Evolutionary conservation across 2,329 filamentous ascomycete genomes (phyloP).

Genomic region (Colletotrichum destructivum): DNA sequence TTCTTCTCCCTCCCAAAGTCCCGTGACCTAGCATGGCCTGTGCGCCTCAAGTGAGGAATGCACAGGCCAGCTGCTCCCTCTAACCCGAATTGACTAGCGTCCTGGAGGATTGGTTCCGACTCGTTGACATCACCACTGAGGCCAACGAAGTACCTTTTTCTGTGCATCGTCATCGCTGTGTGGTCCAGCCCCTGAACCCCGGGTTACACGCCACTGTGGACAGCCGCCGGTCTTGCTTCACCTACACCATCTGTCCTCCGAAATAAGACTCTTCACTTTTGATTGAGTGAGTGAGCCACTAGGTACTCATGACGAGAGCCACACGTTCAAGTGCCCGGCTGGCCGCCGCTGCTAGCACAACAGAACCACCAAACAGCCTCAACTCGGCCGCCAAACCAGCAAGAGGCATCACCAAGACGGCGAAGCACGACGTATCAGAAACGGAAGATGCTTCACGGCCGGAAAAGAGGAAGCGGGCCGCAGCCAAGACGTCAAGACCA

Average conservation of each 20-base stretch:
- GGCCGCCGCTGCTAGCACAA: conserved; percentile 15
- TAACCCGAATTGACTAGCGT: neutral
- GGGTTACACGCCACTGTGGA: neutral
- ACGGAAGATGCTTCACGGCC: neutral
- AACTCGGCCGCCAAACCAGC: neutral
- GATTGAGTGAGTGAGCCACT: neutral
- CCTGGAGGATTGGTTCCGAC: neutral
- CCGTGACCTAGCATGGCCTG: neutral
- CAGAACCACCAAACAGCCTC: neutral
- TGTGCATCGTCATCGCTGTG: conserved; percentile 1
- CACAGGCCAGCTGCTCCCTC: conserved; percentile 1
- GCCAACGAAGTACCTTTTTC: conserved; percentile 23
- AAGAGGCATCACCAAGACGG: neutral
- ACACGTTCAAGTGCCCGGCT: conserved; percentile 41
- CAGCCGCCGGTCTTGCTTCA: neutral
- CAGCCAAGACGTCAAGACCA: conserved; percentile 10
- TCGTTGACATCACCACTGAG: conserved; percentile 43
- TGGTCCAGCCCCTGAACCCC: conserved; percentile 6
- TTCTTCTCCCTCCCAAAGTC: neutral
- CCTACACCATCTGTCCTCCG: neutral
- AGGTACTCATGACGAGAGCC: conserved; percentile 34
- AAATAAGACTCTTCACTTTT: neutral
- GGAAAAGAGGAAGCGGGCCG: conserved; percentile 36
- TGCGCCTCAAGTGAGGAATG: neutral
- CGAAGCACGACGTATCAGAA: neutral